These are phyloP conservation scores for Colletotrichum higginsianum DNA, from an alignment of 2,329 filamentous ascomycete genomes.

Conservation along the genomic window DNA sequence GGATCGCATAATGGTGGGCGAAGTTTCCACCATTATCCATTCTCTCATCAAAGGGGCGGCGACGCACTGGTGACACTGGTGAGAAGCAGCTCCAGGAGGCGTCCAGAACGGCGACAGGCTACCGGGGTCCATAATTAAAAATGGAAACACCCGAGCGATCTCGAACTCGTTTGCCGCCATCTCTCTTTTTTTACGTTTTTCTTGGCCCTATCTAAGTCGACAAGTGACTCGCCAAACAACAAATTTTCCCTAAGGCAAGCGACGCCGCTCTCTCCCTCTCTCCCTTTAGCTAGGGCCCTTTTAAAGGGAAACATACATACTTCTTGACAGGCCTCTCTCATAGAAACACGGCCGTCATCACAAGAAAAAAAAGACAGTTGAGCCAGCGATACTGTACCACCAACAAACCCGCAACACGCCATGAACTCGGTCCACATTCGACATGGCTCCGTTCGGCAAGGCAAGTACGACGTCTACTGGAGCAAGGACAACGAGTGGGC, in stretches of 20 bases:
- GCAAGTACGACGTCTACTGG: constrained; percentile 23
- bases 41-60: background rate
- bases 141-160: constrained; percentile 25
- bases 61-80: background rate
- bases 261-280: background rate
- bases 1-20: constrained; percentile 3
- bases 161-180: constrained; percentile 14
- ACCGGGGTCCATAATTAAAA: constrained; percentile 12
- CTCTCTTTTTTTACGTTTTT: background rate
- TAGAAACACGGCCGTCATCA: too few relatives aligned
- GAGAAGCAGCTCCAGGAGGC: background rate
- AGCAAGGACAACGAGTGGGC: constrained; percentile 42
- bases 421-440: constrained; percentile 22
- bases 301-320: background rate
- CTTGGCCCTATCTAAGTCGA: constrained; percentile 10
- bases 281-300: background rate
- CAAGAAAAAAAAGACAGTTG: too few relatives aligned
- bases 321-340: background rate
- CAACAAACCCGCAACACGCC: background rate
- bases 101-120: constrained; percentile 10
- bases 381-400: background rate
- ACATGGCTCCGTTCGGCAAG: constrained; percentile 20
- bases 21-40: background rate
- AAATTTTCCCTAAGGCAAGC: background rate
- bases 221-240: background rate